Evolutionary conservation across 2,329 filamentous ascomycete genomes (phyloP), one percentile per base, ranked within the genome.

Genomic region (Cryphonectria naterciae): DNA sequence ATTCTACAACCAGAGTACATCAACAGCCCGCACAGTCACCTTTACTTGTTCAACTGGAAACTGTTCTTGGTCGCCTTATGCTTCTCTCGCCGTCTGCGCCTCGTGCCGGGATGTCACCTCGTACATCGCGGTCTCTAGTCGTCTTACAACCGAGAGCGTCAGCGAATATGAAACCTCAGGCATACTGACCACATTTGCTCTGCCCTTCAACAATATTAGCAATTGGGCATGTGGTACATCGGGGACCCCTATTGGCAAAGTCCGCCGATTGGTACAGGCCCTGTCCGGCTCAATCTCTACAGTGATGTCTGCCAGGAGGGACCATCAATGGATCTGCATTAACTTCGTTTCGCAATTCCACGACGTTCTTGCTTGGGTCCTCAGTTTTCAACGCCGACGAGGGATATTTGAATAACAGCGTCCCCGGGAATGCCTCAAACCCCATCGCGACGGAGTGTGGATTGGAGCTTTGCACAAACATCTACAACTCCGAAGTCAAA

Each of bases 71-170:
- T 32, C 43, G 13, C 43, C 46, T n/a, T 65, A 35, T 11, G 49
- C 46, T n/a, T 65, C 64, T 22, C 28, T 65, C 2, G 46, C 43
- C 11, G 64, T 65, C 32, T 65, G 46, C 15, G 22, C 39, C 17
- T 49, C 46, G 13, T 65, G 64, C 25, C 28, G 35, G 8, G 46
- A 65, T 39, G 64, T 65, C 60, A 63, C 60, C 6, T 28, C 60
- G 4, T 11, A 43, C 22, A 19, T 43, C 22, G 19, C n/a, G 8
- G 37, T 25, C 13, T 63, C 60, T 4, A 63, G 35, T 35, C 13
- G 10, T 7, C 25, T 8, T 15, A 22, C 35, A 3, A 43, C 60
- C 37, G 15, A 63, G 10, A 43, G 13, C 37, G 15, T 63, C 19
- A 1, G n/a, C 60, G 22, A 28, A n/a, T 28, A 37, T 7, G 10